phyloP scores from a whole-genome alignment of 768 basidiomycete genomes.

The Hericium coralloides region DNA sequence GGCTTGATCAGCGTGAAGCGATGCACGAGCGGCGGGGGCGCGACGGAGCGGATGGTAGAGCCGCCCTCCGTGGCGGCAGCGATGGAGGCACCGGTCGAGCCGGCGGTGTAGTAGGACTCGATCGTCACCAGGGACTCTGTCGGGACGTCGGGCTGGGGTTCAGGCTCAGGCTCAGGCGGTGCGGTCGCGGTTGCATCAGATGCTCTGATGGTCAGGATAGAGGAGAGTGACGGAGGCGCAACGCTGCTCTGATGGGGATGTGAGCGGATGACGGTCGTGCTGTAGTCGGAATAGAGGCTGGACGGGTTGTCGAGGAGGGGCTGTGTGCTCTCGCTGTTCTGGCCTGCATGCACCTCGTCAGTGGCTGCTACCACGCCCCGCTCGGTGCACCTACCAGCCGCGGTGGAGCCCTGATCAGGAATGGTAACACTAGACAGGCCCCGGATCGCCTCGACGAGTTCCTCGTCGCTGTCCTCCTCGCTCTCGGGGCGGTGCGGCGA shows the following conservation, averaged over 20 bases:
- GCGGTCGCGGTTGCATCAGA: conserved; percentile 23
- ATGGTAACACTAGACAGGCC: conserved; percentile 44
- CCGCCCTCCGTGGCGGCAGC: conserved; percentile 72
- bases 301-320: conserved; percentile 42
- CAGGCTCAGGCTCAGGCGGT: conserved; percentile 1
- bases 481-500: conserved; percentile 27
- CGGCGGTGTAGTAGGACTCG: conserved; percentile 60
- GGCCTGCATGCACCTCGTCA: conserved; percentile 16
- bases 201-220: conserved; percentile 47
- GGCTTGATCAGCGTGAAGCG: conserved; percentile 85
- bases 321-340: conserved; percentile 38
- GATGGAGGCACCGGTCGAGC: conserved; percentile 37
- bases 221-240: conserved; percentile 22
- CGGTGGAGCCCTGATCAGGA: conserved; percentile 24
- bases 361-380: too few relatives aligned
- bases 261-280: conserved; percentile 55
- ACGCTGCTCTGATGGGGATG: conserved; percentile 25
- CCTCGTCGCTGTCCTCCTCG: conserved; percentile 56
- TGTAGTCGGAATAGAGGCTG: conserved; percentile 50
- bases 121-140: conserved; percentile 43
- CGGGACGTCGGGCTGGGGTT: conserved; percentile 17
- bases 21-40: conserved; percentile 53
- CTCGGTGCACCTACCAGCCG: neutral
- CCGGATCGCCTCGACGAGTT: conserved; percentile 53
- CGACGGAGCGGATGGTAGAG: conserved; percentile 46